A percentile compares a stretch with the other conserved stretches of the same genome.
Conservation (phyloP, 805 yeast species). For the Pichia eremophila region DNA sequence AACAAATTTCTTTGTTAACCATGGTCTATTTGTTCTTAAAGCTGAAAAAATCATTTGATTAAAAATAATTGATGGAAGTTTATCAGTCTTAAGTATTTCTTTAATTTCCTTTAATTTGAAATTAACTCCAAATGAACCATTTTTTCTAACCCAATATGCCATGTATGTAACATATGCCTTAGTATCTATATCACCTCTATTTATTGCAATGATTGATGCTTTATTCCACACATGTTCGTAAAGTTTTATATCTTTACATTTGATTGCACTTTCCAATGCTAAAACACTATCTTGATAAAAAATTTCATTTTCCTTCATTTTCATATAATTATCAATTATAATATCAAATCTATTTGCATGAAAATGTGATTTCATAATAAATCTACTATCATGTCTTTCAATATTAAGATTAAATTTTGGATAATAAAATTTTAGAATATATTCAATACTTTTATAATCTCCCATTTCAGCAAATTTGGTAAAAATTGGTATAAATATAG, state of each 20-base stretch:
- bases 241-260: conserved; percentile 8
- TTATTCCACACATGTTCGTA: conserved; percentile 18
- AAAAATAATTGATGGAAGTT: conserved; percentile 16
- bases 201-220: conserved; percentile 5
- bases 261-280: conserved; percentile 18
- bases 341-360: conserved; percentile 16
- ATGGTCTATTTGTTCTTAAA: conserved; percentile 12
- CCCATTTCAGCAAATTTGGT: conserved; percentile 14
- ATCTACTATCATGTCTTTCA: conserved; percentile 13
- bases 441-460: conserved; percentile 19
- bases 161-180: conserved; percentile 15
- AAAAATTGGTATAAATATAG: conserved; percentile 15
- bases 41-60: conserved; percentile 21
- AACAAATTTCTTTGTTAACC: conserved; percentile 14
- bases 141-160: conserved; percentile 14
- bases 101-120: conserved; percentile 11
- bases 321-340: conserved; percentile 14
- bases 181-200: conserved; percentile 7
- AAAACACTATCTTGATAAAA: conserved; percentile 11
- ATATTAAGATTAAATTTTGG: conserved; percentile 17
- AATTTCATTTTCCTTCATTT: conserved; percentile 3
- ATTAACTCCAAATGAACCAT: conserved; percentile 11
- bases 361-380: conserved; percentile 20
- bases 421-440: conserved; percentile 14
- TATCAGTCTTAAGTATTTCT: conserved; percentile 2